Evolutionary conservation across 768 basidiomycete species (phyloP), one percentile per base, ranked within the genome.

Genomic region (Naganishia antarctica): DNA sequence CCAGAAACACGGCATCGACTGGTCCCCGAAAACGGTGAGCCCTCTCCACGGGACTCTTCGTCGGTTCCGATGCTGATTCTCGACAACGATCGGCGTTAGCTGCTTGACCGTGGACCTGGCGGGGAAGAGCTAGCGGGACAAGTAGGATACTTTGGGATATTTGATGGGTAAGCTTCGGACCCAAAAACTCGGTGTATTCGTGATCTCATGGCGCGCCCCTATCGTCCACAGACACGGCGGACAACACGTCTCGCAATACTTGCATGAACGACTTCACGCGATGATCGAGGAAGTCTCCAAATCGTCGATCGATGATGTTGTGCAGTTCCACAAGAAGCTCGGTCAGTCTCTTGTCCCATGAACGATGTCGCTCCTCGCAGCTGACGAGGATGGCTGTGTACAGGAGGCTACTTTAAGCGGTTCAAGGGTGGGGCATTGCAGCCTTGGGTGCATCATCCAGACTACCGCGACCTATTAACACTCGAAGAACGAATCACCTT

Each of bases 131-230:
- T 90, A 23, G 82, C 88, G 1, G 79, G 84, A 29, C 90, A 96
- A 76, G 88, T 86, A 7, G 82, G 90, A 5, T 91, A 89, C 70
- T 84, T 91, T 40, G 92, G 91, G 31, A 86, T 96, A 63, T 96
- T 91, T 74, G 92, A 96, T 64, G 92, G 92, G 89, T 89, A 70
- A 63, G 82, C 75, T 34, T n/a, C n/a, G n/a, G n/a, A n/a, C n/a
- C n/a, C n/a, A n/a, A n/a, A n/a, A n/a, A n/a, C n/a, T n/a, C n/a
- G n/a, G n/a, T n/a, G n/a, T n/a, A n/a, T n/a, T n/a, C n/a, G n/a
- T n/a, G n/a, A n/a, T n/a, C n/a, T n/a, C n/a, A n/a, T n/a, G 6
- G 16, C 28, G 7, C 29, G 25, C 62, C 29, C 13, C 60, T 26
- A 43, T 23, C 29, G 16, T 40, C 29, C 9, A n/a, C 64, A 91